A percentile compares a stretch with the other conserved stretches of the same genome.
Conservation (phyloP, 1,284 basidiomycete genomes). For the Boletus sp. region DNA sequence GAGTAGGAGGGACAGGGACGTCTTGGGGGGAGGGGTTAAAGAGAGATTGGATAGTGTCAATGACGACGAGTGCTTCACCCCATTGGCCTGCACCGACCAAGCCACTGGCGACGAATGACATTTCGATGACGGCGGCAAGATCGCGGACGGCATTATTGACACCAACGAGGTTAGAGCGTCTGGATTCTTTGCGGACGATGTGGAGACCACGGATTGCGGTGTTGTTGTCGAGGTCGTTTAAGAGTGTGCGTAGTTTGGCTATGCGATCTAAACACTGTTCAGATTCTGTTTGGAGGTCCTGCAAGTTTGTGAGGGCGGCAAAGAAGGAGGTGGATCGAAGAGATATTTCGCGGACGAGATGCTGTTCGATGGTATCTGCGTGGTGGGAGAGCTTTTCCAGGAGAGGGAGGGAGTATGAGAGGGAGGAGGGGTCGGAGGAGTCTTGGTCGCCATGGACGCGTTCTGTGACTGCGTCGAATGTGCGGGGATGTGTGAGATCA, state of each 20-base stretch:
- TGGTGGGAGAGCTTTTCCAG: slow-evolving; percentile 94
- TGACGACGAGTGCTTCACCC: slow-evolving; percentile 75
- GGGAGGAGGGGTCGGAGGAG: slow-evolving; percentile 52
- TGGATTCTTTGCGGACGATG: slow-evolving; percentile 65
- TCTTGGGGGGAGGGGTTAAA: slow-evolving; percentile 44
- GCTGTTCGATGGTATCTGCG: slow-evolving; percentile 92
- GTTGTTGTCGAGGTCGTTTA: slow-evolving; percentile 76
- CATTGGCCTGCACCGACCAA: slow-evolving; percentile 82
- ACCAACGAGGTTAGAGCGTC: slow-evolving; percentile 57
- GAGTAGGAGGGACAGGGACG: not conserved
- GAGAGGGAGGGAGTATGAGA: slow-evolving; percentile 68
- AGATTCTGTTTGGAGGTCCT: slow-evolving; percentile 89
- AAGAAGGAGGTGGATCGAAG: slow-evolving; percentile 93
- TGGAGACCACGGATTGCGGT: slow-evolving; percentile 77
- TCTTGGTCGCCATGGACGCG: slow-evolving; percentile 37
- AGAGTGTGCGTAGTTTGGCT: slow-evolving; percentile 64
- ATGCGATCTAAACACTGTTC: slow-evolving; percentile 81
- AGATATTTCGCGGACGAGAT: slow-evolving; percentile 92
- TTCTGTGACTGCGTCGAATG: slow-evolving; percentile 82
- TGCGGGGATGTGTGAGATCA: slow-evolving; percentile 82
- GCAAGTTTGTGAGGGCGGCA: slow-evolving; percentile 90
- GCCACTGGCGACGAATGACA: slow-evolving; percentile 66
- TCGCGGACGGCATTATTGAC: slow-evolving; percentile 65
- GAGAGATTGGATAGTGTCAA: slow-evolving; percentile 71
- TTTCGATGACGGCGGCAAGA: slow-evolving; percentile 72